Conservation (phyloP, 1,284 basidiomycete species). For the Termitomyces sp. region DNA sequence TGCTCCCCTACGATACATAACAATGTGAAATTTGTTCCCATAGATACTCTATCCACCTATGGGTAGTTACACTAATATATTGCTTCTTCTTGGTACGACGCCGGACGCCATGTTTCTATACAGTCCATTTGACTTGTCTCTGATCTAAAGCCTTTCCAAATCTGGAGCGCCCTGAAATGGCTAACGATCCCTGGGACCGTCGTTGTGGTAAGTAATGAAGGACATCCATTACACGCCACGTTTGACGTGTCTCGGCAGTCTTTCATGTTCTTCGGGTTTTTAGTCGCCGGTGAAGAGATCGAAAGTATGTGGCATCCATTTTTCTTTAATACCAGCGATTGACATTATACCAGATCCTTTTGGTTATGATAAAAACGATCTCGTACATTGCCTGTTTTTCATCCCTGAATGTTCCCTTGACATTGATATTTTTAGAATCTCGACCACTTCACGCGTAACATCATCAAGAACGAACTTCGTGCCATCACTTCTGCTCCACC, state of each 20-base stretch:
- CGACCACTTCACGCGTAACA: conserved; percentile 62
- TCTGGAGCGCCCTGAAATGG: conserved; percentile 56
- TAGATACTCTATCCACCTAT: conserved; percentile 63
- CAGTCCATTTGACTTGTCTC: conserved; percentile 8
- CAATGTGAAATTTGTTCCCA: not conserved
- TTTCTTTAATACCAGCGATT: conserved; percentile 8
- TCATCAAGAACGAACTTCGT: conserved; percentile 60
- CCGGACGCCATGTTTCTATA: not conserved
- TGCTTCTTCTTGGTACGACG: conserved; percentile 47
- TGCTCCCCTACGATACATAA: conserved; percentile 2
- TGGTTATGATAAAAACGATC: conserved; percentile 67
- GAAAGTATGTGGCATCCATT: conserved; percentile 45
- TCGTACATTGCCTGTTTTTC: conserved; percentile 34
- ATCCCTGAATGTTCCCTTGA: conserved; percentile 3
- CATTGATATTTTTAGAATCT: conserved; percentile 38
- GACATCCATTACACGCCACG: not conserved
- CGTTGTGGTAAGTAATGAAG: conserved; percentile 29
- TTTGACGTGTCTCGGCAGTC: conserved; percentile 29
- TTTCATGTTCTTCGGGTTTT: conserved; percentile 67
- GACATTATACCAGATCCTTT: conserved; percentile 44
- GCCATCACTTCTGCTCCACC: conserved; percentile 52
- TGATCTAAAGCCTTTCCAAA: conserved; percentile 57
- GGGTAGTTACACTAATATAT: conserved; percentile 58
- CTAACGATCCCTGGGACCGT: conserved; percentile 61
- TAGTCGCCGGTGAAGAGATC: conserved; percentile 67